phyloP scores from a whole-genome alignment of 2,329 filamentous ascomycete species.

The Alternaria incomplexa region DNA sequence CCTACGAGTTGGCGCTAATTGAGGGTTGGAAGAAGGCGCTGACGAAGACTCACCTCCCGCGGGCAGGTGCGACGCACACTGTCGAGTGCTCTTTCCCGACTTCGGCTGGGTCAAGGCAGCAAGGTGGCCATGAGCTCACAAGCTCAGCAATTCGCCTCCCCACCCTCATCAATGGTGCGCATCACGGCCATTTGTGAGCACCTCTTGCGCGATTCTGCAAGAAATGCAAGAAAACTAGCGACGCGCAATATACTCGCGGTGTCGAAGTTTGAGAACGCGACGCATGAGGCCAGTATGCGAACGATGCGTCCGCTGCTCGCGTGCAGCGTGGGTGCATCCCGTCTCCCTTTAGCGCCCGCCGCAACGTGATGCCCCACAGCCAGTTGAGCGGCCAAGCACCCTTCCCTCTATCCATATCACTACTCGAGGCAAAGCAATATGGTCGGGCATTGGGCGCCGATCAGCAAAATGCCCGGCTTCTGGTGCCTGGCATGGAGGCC shows the following conservation, averaged over 20 bases:
- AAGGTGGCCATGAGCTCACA: constrained; percentile 24
- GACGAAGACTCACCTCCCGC: constrained; percentile 1
- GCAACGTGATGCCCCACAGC: constrained; percentile 19
- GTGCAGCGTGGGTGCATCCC: constrained; percentile 21
- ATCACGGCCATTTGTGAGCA: not conserved
- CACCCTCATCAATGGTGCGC: not conserved
- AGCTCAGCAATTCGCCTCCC: constrained; percentile 13
- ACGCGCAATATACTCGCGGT: constrained; percentile 1
- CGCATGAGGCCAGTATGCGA: constrained; percentile 18
- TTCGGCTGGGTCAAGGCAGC: constrained; percentile 33
- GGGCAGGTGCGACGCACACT: not conserved
- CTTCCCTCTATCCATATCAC: constrained; percentile 19
- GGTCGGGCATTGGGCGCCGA: constrained; percentile 34
- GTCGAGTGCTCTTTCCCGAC: constrained; percentile 18
- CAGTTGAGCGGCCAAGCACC: constrained; percentile 25
- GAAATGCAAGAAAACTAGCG: constrained; percentile 5
- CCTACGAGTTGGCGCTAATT: not conserved
- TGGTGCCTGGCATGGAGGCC: constrained; percentile 26
- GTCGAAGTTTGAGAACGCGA: constrained; percentile 10
- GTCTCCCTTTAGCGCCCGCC: constrained; percentile 24
- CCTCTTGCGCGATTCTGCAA: constrained; percentile 9
- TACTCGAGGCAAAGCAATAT: constrained; percentile 23
- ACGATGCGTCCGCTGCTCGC: constrained; percentile 20
- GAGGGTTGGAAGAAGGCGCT: constrained; percentile 1
- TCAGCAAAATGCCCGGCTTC: constrained; percentile 26